Percentiles rank a stretch among this genome's conserved stretches.
Evolutionary conservation across 768 basidiomycete species (phyloP).

Genomic region (Russula olivacea): DNA sequence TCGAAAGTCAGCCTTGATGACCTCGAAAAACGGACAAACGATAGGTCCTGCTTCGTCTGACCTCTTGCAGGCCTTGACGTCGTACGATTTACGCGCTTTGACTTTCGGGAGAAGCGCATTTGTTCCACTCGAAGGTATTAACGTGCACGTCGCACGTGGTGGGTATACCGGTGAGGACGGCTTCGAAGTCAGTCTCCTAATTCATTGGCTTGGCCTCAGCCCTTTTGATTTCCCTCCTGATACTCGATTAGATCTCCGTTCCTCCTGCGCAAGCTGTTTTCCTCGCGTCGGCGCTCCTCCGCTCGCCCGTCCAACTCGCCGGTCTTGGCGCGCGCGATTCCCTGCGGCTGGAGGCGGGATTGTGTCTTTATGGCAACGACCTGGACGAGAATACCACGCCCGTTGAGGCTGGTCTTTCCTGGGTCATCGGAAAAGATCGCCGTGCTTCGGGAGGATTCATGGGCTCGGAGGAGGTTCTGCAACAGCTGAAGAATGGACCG

Average conservation of each 20-base stretch:
- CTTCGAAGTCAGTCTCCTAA: slow-evolving; percentile 66
- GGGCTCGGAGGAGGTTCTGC: slow-evolving; percentile 65
- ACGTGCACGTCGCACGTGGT: slow-evolving; percentile 84
- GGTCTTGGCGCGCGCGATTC: slow-evolving; percentile 93
- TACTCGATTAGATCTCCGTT: slow-evolving; percentile 65
- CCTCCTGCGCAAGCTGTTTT: slow-evolving; percentile 70
- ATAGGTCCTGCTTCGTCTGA: slow-evolving; percentile 76
- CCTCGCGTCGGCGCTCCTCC: slow-evolving; percentile 58
- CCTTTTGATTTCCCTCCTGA: neutral
- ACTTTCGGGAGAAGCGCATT: slow-evolving; percentile 84
- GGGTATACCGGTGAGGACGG: slow-evolving; percentile 99
- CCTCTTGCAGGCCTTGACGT: slow-evolving; percentile 70
- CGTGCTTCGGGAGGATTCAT: slow-evolving; percentile 68
- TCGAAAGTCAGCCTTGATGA: neutral
- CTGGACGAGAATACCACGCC: slow-evolving; percentile 82
- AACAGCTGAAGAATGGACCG: slow-evolving; percentile 77
- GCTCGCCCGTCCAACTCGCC: slow-evolving; percentile 67
- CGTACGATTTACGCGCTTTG: slow-evolving; percentile 64
- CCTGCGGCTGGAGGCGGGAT: slow-evolving; percentile 90
- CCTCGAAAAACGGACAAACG: neutral
- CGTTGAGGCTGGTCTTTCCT: slow-evolving; percentile 84
- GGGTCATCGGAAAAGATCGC: slow-evolving; percentile 92
- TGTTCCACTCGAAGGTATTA: slow-evolving; percentile 69
- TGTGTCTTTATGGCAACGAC: slow-evolving; percentile 96
- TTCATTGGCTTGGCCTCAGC: neutral